Evolutionary conservation across 129 eudicot genomes (phyloP), one percentile per base, ranked within the genome.

Genomic region (Centaurea solstitialis): DNA sequence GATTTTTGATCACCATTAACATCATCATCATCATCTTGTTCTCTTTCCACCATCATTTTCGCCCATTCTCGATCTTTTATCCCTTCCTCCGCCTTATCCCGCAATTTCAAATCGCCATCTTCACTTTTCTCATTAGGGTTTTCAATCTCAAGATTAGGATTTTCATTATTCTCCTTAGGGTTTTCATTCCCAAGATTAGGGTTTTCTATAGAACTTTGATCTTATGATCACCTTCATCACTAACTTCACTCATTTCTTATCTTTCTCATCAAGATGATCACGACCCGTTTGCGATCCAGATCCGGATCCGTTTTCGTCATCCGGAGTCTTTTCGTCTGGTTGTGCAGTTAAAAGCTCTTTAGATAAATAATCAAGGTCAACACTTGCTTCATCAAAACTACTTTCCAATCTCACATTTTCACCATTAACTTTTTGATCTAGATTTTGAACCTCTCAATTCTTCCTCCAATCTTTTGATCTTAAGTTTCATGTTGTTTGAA

Each of bases 401-500:
- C 75, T 76, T 76, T 87, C 86, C 71, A 87, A 82, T 61, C 83
- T 68, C 80, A 64, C 71, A 80, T 75, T 85, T 10, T 79, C 75
- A 12, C 77, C 85, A 35, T 57, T 50, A 24, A 90, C 78, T 45
- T 83, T 53, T 68, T 86, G 79, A 73, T 84, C 84, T 24, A 87
- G 88, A 28, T 37, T 78, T 38, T 86, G 85, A 61, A 90, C 82
- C 72, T 39, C 70, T 38, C 53, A 91, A 38, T 81, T 87, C 84
- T 65, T 89, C 86, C 53, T 89, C 93, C 61, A 93, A 45, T 61
- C 85, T 88, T 74, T 81, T 84, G 50, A 93, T 79, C 78, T 82
- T 87, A 13, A 81, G 45, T 26, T 22, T 87, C 91, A 41, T 85
- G 53, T 67, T 47, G 4, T 84, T 72, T 18, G 90, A 83, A 30